Evolutionary conservation across 495 filamentous ascomycete genomes (phyloP), one percentile per base, ranked within the genome.

Genomic region (Hypoxylon crocopeplum): DNA sequence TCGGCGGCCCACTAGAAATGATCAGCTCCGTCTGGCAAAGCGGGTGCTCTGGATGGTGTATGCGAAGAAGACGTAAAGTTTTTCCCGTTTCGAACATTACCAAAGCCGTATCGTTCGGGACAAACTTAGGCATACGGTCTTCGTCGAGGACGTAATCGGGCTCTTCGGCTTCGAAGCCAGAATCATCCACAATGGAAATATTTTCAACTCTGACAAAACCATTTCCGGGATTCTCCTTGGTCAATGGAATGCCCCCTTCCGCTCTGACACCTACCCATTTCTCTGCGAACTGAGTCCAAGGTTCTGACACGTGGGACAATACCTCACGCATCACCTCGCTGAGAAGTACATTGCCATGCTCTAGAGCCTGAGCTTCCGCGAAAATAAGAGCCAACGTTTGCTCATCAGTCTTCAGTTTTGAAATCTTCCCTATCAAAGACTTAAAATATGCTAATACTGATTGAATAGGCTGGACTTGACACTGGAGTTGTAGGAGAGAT

Each of bases 21-120:
- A 83, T 71, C 8, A 75, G 66, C 34, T 80, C 78, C 24, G 72
- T 62, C 42, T 75, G 79, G 16, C 84, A 79, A 40, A 97, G 75
- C 0, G 90, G 88, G 70, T 97, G 91, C 5, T 87, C 79, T n/a
- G 91, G 84, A 62, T 92, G 87, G 63, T 89, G 84, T 10, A 74
- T 76, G 51, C 85, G 83, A 15, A 97, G 74, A 48, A 95, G 83
- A 20, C 89, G 82, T 40, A 97, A 72, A 61, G 87, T 92, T 56
- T 84, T 82, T 1, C 90, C 92, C 13, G 83, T 88, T 65, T 98
- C 92, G 48, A 89, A 92, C 12, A 92, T 82, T 11, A 78, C 69
- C 21, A 82, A 75, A 8, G 85, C 85, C 59, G 87, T 79, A 17
- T 91, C 89, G 24, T 71, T 63, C 0, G 84, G 79, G 8, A 93